Base-by-base conservation (phyloP, 2,329 filamentous ascomycete species). In the Magnaporthiopsis poae region DNA sequence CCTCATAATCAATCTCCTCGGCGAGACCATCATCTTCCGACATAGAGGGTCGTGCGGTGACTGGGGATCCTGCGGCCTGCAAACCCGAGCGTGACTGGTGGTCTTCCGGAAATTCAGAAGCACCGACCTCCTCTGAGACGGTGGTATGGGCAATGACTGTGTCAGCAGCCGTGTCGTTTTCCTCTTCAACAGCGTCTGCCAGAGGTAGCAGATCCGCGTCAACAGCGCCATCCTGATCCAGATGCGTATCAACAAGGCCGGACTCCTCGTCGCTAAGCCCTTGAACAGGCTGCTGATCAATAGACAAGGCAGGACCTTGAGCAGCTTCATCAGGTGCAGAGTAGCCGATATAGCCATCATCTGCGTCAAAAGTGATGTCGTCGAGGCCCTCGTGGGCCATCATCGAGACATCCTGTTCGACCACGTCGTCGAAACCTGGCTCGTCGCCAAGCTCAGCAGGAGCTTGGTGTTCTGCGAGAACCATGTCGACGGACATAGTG, bases 401-500 rank as follows among this genome's bases (percentile, higher is more conserved):
- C 27, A 33, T 33, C 5, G 60, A 31, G 60, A 11, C 60, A 31
- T 61, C 60, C 12, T 15, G 31, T 13, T 29, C 60, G 27, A 15
- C 11, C 7, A 31, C 13, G 11, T 36, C 33, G 2, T 36, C 61
- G 61, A 21, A 62, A 33, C 21, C 61, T 5, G 21, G 27, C 15
- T 62, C 61, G 29, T 35, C 29, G 1, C 33, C 61, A 21, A 33
- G 61, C 21, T 39, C 61, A 7, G 5, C 21, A 8, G 29, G 61
- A 39, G 13, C 61, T n/a, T 33, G 61, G 33, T 25, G 13, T 33
- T 39, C 61, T n/a, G 56, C 31, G 36, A 33, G 5, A 18, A 65
- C 13, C 27, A 65, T 61, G 64, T 65, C 64, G 59, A 65, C 64
- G n/a, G 64, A 62, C 64, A 65, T 65, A 25, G 2, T 56, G n/a